phyloP scores from a whole-genome alignment of 176 grass and related monocot genomes.

The Luzula sylvatica region DNA sequence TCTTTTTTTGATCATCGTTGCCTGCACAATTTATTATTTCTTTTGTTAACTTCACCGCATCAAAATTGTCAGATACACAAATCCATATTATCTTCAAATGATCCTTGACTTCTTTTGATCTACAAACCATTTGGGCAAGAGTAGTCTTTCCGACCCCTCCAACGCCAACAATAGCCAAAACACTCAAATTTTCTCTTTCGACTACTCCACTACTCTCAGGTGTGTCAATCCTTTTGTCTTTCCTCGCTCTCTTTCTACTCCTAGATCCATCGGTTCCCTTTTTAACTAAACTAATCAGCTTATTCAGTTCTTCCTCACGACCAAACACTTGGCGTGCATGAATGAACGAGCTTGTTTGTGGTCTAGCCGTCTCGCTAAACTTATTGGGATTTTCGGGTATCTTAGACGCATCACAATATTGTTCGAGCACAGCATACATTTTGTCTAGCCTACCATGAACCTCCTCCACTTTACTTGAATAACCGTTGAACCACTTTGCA shows the following conservation, averaged over 20 bases:
- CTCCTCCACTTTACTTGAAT: too few relatives aligned
- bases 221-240: neutral
- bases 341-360: neutral
- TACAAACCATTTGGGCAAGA: conserved; percentile 6
- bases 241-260: neutral
- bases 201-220: neutral
- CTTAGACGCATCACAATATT: too few relatives aligned
- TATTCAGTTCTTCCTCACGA: neutral
- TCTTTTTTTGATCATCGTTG: neutral
- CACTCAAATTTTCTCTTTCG: neutral
- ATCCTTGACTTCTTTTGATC: neutral
- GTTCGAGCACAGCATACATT: too few relatives aligned
- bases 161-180: neutral
- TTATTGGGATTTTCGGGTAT: too few relatives aligned
- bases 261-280: neutral
- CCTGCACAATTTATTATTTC: neutral
- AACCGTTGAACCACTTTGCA: too few relatives aligned
- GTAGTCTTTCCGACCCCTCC: neutral
- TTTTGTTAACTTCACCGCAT: conserved; percentile 17
- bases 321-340: neutral
- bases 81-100: neutral
- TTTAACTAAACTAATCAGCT: neutral
- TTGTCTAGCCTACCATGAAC: too few relatives aligned
- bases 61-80: conserved; percentile 9
- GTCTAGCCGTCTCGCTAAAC: neutral